phyloP scores from a whole-genome alignment of 345 rosid species.

The Tarenaya hassleriana region DNA sequence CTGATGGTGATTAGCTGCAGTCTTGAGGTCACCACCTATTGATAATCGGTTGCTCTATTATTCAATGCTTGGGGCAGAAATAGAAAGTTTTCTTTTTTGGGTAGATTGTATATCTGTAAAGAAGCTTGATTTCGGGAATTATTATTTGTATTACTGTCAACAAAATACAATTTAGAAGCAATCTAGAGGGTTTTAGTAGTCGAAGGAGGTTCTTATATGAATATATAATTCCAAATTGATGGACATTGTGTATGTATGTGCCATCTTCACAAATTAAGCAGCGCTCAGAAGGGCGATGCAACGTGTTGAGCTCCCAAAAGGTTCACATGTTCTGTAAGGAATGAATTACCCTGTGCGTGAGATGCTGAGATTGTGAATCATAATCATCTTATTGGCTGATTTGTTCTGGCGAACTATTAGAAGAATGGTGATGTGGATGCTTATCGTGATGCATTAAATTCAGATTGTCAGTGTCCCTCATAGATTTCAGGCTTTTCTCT shows the following conservation, averaged over 20 bases:
- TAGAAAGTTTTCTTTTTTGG: too few relatives aligned
- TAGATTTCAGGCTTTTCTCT: not conserved
- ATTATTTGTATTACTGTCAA: constrained; percentile 2
- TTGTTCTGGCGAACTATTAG: not conserved
- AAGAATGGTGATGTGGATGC: constrained; percentile 2
- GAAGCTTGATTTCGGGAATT: not conserved
- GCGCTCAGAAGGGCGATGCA: too few relatives aligned
- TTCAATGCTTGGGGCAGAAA: constrained; percentile 1
- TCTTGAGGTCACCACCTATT: constrained; percentile 5
- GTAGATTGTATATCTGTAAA: too few relatives aligned
- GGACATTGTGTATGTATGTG: too few relatives aligned
- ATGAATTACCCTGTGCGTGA: too few relatives aligned
- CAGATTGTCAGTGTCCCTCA: not conserved
- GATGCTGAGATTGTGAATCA: not conserved
- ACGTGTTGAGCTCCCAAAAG: too few relatives aligned
- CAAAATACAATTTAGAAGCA: constrained; percentile 9
- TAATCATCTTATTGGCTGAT: constrained; percentile 11
- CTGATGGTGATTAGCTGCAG: constrained; percentile 19
- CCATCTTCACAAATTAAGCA: too few relatives aligned
- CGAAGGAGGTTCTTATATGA: too few relatives aligned
- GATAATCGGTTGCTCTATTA: constrained; percentile 4
- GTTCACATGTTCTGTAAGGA: too few relatives aligned
- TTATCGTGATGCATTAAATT: constrained; percentile 2
- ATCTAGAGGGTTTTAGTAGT: not conserved
- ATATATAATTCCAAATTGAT: too few relatives aligned